phyloP scores from a whole-genome alignment of 2,329 filamentous ascomycete genomes.

The Colletotrichum caudatum region DNA sequence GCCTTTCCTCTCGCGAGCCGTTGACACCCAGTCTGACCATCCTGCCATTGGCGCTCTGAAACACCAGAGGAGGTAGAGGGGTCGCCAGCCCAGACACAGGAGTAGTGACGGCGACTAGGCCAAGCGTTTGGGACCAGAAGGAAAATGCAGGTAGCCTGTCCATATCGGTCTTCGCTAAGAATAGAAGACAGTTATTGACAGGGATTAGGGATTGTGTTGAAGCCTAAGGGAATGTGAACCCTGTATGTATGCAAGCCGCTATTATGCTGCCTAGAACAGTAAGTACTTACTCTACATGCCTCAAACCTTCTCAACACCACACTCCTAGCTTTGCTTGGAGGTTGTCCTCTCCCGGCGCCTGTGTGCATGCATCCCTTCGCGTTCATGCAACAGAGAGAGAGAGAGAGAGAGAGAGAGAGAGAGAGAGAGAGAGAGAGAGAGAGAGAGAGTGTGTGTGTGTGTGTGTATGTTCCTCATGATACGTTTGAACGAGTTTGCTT shows the following conservation, averaged over 20 bases:
- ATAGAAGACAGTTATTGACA: conserved; percentile 19
- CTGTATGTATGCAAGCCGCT: conserved; percentile 21
- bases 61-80: conserved; percentile 19
- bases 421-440: background rate
- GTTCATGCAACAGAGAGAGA: background rate
- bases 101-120: conserved; percentile 23
- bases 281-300: background rate
- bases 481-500: conserved; percentile 31
- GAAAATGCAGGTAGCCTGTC: conserved; percentile 28
- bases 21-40: background rate
- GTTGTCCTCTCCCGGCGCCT: conserved; percentile 27
- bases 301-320: background rate
- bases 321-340: background rate
- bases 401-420: no score
- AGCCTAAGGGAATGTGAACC: conserved; percentile 5
- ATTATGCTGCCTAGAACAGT: conserved; percentile 24
- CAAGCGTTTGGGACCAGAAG: conserved; percentile 16
- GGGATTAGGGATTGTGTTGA: background rate
- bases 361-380: conserved; percentile 13
- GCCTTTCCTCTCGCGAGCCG: background rate
- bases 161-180: conserved; percentile 30
- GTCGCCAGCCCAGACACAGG: conserved; percentile 26
- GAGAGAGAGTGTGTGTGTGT: no score
- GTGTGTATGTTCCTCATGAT: background rate
- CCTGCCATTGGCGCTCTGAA: conserved; percentile 34